phyloP scores from a whole-genome alignment of 148 eudicot genomes.

The Spergularia bocconei region DNA sequence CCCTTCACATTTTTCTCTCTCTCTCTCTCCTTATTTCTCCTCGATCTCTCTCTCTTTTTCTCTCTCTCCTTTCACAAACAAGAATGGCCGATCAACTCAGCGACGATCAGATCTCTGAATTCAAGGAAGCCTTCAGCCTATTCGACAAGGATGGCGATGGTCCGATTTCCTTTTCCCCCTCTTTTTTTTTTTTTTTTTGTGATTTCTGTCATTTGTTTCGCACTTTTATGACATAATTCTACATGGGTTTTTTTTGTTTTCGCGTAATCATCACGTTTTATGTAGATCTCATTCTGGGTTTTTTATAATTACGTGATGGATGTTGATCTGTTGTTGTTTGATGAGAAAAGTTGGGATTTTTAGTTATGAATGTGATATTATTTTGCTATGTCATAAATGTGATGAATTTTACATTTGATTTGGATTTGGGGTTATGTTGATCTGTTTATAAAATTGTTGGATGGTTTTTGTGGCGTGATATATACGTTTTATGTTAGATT shows the following conservation, averaged over 20 bases:
- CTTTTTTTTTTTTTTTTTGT: not conserved
- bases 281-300: constrained; percentile 13
- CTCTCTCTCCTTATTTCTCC: not conserved
- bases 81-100: constrained; percentile 46
- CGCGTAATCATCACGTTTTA: not conserved
- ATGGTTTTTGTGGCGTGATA: no score
- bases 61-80: not conserved
- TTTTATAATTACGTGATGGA: not conserved
- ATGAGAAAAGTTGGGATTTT: not conserved
- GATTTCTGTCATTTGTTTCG: not conserved
- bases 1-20: not conserved
- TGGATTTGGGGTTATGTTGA: not conserved
- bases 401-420: constrained; percentile 5
- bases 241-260: constrained; percentile 6
- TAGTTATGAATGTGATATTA: not conserved
- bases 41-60: not conserved
- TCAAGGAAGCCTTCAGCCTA: constrained; percentile 48
- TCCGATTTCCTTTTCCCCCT: constrained; percentile 6
- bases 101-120: constrained; percentile 52
- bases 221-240: not conserved
- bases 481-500: no score
- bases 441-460: not conserved
- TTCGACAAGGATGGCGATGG: constrained; percentile 59
- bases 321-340: not conserved
- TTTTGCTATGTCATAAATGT: not conserved